Base-by-base conservation (phyloP, 2,329 filamentous ascomycete genomes). In the Paecilomyces formosus region DNA sequence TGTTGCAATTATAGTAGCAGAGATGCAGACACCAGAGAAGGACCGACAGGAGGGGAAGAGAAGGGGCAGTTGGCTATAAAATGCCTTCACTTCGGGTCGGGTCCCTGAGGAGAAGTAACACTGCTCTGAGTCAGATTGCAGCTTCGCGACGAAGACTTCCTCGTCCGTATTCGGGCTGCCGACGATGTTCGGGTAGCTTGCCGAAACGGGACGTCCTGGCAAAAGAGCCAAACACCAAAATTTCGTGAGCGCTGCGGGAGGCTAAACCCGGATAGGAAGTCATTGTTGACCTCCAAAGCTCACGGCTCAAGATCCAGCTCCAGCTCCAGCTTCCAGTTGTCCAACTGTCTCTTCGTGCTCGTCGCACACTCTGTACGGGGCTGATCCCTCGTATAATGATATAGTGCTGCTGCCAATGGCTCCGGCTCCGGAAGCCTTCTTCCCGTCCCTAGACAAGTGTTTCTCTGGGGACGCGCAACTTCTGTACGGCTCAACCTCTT, bases 371-470 rank as follows among this genome's bases (percentile, higher is more conserved):
- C 51, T 55, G 35, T 50, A 35, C 30, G 22, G 57, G 35, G 58
- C 59, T 39, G 54, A 57, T 50, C 53, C 50, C 57, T 21, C 54
- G 56, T 26, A 62, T 69, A 68, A 77, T 77, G 74, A 74, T 74
- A 72, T 76, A 73, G 60, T 64, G 70, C 70, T 65, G 64, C 62
- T 62, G 66, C 69, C 70, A 72, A 92, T 91, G 88, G 88, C 86
- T 79, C 82, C 86, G 76, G 78, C 84, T 71, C 82, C 84, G 70
- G 87, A 88, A 77, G 81, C 83, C 73, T 94, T 92, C 78, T 89
- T 95, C 70, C 90, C 92, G 70, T 85, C 91, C 70, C 82, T 97
- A 75, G 88, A 91, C 76, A 86, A 89, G 72, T 95, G 90, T 78
- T 82, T 97, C 69, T 87, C 85, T 68, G 90, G 90, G 77, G 87